These are phyloP conservation scores for Hypoxylon sp. DNA, from an alignment of 2,329 filamentous ascomycete species.

Conservation along the genomic window DNA sequence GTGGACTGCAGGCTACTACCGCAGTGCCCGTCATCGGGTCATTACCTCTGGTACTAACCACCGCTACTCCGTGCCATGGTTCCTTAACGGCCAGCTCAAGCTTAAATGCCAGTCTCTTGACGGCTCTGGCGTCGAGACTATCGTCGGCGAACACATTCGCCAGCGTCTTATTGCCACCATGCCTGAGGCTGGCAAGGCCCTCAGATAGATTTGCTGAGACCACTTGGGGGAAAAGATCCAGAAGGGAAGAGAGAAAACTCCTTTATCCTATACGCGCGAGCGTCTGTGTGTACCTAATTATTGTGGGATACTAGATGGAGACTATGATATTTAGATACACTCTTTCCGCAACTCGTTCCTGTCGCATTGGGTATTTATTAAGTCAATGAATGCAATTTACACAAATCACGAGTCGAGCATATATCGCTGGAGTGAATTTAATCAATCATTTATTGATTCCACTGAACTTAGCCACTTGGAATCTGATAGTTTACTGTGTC, in stretches of 20 bases:
- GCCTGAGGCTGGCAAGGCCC: constrained; percentile 39
- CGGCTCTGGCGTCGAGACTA: constrained; percentile 47
- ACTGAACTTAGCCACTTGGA: too few relatives aligned
- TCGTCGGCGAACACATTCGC: constrained; percentile 47
- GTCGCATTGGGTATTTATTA: not conserved
- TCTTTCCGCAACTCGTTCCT: constrained; percentile 5
- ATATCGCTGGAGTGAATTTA: too few relatives aligned
- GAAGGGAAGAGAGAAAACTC: not conserved
- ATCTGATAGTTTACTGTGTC: too few relatives aligned
- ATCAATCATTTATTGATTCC: too few relatives aligned
- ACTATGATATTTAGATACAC: not conserved
- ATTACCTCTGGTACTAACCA: constrained; percentile 49
- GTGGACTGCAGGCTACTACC: constrained; percentile 53
- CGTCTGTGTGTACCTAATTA: constrained; percentile 23
- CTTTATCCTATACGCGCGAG: constrained; percentile 9
- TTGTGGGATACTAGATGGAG: constrained; percentile 11
- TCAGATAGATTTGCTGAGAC: constrained; percentile 14
- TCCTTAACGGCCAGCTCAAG: constrained; percentile 50
- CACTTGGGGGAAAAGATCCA: not conserved
- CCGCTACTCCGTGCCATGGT: constrained; percentile 52
- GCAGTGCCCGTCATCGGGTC: constrained; percentile 54
- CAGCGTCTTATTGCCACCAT: constrained; percentile 46
- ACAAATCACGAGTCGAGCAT: not conserved
- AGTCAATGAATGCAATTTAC: constrained; percentile 13
- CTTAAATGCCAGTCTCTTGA: constrained; percentile 44